phyloP scores from a whole-genome alignment of 2,329 filamentous ascomycete genomes.

The Westerdykella sp. region DNA sequence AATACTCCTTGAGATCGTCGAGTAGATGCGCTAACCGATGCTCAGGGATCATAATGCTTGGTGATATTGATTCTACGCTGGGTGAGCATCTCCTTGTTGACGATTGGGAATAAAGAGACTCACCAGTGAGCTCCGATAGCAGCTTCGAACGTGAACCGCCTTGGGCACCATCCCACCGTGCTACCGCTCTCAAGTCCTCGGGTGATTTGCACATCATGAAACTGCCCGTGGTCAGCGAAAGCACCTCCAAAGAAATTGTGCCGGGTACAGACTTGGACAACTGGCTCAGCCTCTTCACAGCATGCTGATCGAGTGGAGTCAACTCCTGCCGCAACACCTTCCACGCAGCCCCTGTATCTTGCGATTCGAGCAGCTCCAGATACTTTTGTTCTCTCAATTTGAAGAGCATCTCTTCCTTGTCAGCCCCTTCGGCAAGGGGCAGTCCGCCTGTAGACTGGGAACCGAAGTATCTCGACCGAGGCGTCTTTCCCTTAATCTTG shows the following conservation, averaged over 20 bases:
- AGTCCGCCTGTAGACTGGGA: constrained; percentile 48
- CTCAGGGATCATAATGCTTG: constrained; percentile 93
- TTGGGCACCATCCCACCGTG: constrained; percentile 76
- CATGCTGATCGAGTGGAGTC: constrained; percentile 77
- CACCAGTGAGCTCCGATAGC: constrained; percentile 78
- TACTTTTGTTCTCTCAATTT: constrained; percentile 91
- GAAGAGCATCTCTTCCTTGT: constrained; percentile 76
- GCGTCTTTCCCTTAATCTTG: not conserved
- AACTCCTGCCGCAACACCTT: constrained; percentile 81
- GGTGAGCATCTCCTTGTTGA: not conserved
- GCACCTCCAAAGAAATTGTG: not conserved
- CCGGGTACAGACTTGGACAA: constrained; percentile 58
- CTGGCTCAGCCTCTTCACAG: constrained; percentile 62
- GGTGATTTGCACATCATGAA: constrained; percentile 81
- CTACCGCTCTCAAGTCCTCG: constrained; percentile 68
- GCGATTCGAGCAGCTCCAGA: constrained; percentile 75
- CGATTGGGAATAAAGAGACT: constrained; percentile 25
- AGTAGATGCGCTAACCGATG: constrained; percentile 77
- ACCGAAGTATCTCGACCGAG: not conserved
- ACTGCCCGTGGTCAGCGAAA: constrained; percentile 41
- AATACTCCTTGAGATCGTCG: constrained; percentile 73
- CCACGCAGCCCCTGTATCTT: constrained; percentile 67
- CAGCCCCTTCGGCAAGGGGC: constrained; percentile 66
- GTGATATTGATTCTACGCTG: constrained; percentile 73
- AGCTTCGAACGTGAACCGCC: constrained; percentile 68